Evolutionary conservation across 306 rosid species (phyloP), one percentile per base, ranked within the genome.

Genomic region (Prunus kanzakura): DNA sequence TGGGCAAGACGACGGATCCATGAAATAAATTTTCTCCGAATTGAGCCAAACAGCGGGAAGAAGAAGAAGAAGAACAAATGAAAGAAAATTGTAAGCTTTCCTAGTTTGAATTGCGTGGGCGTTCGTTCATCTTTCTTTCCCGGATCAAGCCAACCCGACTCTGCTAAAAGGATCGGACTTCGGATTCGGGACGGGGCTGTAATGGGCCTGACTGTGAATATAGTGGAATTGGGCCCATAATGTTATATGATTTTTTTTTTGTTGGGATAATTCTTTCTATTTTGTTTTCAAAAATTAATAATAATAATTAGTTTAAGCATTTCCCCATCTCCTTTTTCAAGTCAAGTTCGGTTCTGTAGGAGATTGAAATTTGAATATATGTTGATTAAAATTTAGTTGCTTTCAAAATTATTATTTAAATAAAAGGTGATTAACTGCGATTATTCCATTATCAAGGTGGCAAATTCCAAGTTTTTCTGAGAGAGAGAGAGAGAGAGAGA

Each of bases 1-100:
- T 41, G 97, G 97, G 74, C 96, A 89, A 19, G 22, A 58, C 27
- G 63, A 66, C 18, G 57, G 71, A 76, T 60, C 77, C 89, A 85
- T 85, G 52, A 22, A 4, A 8, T 52, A 29, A 54, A 8, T 55
- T 74, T 23, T 0, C 3, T 43, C 15, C 13, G 54, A 41, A 9
- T n/a, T 41, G 14, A 47, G 55, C n/a, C 22, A 20, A 45, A 47
- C 10, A 19, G 12, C 16, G 27, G 45, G 16, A 67, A 18, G 11
- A 20, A 25, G 38, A 23, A 8, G 38, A 32, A 32, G 1, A 35
- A 35, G 8, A 22, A 10, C 1, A 4, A 35, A 35, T 12, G 18
- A 64, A 64, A 32, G 25, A 52, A 51, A 4, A 52, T 18, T 6
- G 20, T 4, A 52, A 52, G 57, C 57, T 18, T 22, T 18, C 57